Evolutionary conservation across 1,284 basidiomycete species (phyloP), one percentile per base, ranked within the genome.

Genomic region (Irpex rosettiformis): DNA sequence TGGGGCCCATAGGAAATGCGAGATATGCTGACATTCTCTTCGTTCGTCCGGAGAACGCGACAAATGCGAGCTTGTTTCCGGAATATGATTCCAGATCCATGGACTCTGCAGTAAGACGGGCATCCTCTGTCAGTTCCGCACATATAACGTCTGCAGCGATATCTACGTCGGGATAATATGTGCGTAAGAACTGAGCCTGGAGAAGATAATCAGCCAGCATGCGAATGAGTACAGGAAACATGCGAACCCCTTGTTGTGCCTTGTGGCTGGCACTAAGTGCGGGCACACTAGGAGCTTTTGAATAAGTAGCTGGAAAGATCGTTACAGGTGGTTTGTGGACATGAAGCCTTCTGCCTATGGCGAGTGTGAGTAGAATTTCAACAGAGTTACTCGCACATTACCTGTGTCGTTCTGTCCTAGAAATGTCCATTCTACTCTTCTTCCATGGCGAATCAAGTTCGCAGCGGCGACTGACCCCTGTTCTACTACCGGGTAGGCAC

Each of bases 81-180:
- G 69, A 58, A 47, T 77, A 79, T 18, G 85, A 83, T 66, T 91
- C 81, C 55, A 85, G 86, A 16, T 60, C 57, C 27, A 73, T 62
- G 7, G 79, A 66, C 11, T 69, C 63, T n/a, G 67, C 69, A 28
- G 65, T 60, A 47, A 73, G 57, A 37, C 66, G 71, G 10, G 74
- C 72, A 51, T 86, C 83, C 52, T 74, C 72, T 24, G 74, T 69
- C 13, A 89, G 71, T 59, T 83, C 76, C 21, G 81, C 78, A 53
- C 80, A 72, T 49, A 91, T 77, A 25, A 91, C 70, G 27, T 89
- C 84, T 28, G 79, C 71, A 5, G 87, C 73, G 29, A 91, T 75
- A 60, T 90, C 86, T n/a, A 86, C 77, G 61, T 91, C 88, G 1
- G 89, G 87, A 60, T 86, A 78, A 69, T 81, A 79, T 13, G 81